Conservation (phyloP, 352 stramenopile species). For the Pythium phragmiticola region DNA sequence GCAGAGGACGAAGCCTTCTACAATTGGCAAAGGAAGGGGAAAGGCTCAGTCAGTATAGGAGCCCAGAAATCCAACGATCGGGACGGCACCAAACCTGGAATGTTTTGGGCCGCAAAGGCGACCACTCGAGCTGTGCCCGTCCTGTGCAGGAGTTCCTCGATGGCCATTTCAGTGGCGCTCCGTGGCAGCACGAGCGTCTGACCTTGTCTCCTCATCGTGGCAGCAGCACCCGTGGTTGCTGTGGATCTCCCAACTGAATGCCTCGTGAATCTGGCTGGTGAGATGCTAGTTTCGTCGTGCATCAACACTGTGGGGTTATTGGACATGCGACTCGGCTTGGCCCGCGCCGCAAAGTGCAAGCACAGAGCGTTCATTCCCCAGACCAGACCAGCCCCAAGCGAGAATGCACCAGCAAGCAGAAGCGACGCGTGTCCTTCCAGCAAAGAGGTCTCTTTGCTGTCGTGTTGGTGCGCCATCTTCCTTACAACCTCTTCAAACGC, state of each 20-base stretch:
- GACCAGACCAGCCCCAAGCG: constrained; percentile 16
- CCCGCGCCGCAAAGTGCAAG: constrained; percentile 13
- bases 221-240: not conserved
- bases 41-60: not conserved
- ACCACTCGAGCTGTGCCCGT: constrained; percentile 18
- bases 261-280: not conserved
- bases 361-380: constrained; percentile 28
- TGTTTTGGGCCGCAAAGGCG: constrained; percentile 22
- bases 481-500: constrained; percentile 12
- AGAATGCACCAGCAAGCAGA: constrained; percentile 19
- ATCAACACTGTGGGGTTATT: constrained; percentile 14
- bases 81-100: constrained; percentile 10
- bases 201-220: not conserved
- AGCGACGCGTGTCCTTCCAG: constrained; percentile 23
- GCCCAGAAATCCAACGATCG: too few relatives aligned
- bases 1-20: constrained; percentile 29
- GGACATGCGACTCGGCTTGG: constrained; percentile 4
- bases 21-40: not conserved
- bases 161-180: not conserved
- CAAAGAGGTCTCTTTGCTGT: not conserved
- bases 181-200: constrained; percentile 13
- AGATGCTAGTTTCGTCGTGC: not conserved
- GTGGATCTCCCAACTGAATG: constrained; percentile 4
- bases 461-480: not conserved
- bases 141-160: constrained; percentile 27